These are phyloP conservation scores for Saccharomycopsis sp. DNA, from an alignment of 805 yeast genomes.

Conservation along the genomic window DNA sequence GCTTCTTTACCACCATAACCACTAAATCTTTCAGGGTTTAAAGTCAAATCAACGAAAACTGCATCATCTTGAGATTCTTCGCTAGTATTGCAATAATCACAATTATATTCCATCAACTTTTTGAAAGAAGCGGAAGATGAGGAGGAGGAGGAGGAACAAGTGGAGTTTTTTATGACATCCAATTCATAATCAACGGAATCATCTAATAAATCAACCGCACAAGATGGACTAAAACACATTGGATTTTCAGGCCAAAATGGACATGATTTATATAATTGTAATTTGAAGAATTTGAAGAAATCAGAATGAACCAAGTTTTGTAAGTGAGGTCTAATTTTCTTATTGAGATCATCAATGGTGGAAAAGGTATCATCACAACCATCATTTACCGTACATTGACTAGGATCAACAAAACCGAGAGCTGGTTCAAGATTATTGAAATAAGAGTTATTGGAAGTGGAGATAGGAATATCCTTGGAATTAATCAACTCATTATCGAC, in stretches of 20 bases:
- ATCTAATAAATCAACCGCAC: slow-evolving; percentile 80
- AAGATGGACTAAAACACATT: slow-evolving; percentile 75
- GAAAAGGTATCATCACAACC: slow-evolving; percentile 17
- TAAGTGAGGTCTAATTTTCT: slow-evolving; percentile 44
- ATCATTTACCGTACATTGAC: slow-evolving; percentile 15
- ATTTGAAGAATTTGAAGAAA: slow-evolving; percentile 79
- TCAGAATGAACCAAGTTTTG: slow-evolving; percentile 53
- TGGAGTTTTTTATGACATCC: too few species aligned
- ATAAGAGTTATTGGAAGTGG: too few species aligned
- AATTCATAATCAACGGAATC: slow-evolving; percentile 28
- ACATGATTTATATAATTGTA: slow-evolving; percentile 74
- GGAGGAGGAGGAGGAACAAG: slow-evolving; percentile 26
- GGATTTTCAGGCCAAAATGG: slow-evolving; percentile 75
- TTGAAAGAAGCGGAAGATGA: slow-evolving; percentile 27
- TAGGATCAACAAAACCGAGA: slow-evolving; percentile 11
- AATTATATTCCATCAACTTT: slow-evolving; percentile 28
- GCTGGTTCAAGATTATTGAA: too few species aligned
- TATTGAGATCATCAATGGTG: slow-evolving; percentile 13
- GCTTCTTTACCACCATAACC: slow-evolving; percentile 94
- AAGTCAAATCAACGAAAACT: slow-evolving; percentile 75
- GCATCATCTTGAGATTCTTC: slow-evolving; percentile 49
- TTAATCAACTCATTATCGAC: too few species aligned
- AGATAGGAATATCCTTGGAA: too few species aligned
- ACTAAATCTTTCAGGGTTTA: slow-evolving; percentile 92
- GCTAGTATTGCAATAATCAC: slow-evolving; percentile 63